Evolutionary conservation across 2,329 filamentous ascomycete species (phyloP).

Genomic region (Coleophoma eucalyptorum): DNA sequence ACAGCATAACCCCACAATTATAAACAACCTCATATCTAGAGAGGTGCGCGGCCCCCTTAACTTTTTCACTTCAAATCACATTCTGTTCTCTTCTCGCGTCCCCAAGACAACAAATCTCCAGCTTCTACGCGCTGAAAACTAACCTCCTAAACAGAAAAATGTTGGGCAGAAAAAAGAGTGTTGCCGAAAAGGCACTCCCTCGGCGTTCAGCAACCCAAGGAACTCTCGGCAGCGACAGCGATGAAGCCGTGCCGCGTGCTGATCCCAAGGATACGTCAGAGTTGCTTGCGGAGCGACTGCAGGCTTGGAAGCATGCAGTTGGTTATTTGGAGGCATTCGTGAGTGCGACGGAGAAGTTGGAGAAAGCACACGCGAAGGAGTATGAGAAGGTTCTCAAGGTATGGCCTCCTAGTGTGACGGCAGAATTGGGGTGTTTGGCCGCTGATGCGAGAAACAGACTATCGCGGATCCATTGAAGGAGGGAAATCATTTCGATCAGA

Average conservation of each 20-base stretch:
- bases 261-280: constrained; percentile 49
- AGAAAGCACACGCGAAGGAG: constrained; percentile 84
- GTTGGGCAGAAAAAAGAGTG: background rate
- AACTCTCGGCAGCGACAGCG: background rate
- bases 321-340: constrained; percentile 91
- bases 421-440: background rate
- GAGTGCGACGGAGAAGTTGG: constrained; percentile 76
- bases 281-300: constrained; percentile 80
- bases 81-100: too few species aligned
- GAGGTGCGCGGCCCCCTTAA: background rate
- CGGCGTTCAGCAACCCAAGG: background rate
- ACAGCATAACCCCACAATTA: background rate
- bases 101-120: too few species aligned
- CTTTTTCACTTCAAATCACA: background rate
- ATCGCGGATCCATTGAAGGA: constrained; percentile 84
- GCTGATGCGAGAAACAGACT: constrained; percentile 45
- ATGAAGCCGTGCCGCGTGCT: background rate
- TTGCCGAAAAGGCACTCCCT: background rate
- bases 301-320: constrained; percentile 94
- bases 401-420: constrained; percentile 5
- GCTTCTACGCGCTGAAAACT: too few species aligned
- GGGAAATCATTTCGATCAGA: constrained; percentile 89
- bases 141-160: background rate
- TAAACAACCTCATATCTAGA: background rate
- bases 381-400: constrained; percentile 93